These are phyloP conservation scores for Allium cepa DNA, from an alignment of 106 monocot species.

Conservation along the genomic window DNA sequence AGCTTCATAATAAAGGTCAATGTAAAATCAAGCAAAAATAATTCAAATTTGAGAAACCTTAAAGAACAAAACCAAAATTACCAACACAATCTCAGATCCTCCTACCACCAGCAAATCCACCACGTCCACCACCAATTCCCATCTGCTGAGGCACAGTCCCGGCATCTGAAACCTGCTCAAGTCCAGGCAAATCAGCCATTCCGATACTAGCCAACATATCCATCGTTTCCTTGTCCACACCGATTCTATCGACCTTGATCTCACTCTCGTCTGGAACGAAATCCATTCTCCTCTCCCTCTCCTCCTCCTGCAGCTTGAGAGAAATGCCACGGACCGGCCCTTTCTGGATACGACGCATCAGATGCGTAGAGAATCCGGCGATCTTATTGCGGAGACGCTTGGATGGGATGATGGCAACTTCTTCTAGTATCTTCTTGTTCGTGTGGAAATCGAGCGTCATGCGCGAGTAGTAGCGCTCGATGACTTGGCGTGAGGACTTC, in stretches of 20 bases:
- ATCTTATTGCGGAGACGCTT: slow-evolving; percentile 30
- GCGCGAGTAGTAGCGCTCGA: slow-evolving; percentile 23
- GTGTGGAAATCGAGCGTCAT: slow-evolving; percentile 31
- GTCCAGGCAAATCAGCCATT: slow-evolving; percentile 17
- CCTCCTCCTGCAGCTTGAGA: slow-evolving; percentile 26
- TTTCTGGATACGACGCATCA: slow-evolving; percentile 23
- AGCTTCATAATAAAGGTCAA: neutral
- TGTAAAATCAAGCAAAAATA: neutral
- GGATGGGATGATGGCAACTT: slow-evolving; percentile 23
- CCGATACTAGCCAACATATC: slow-evolving; percentile 22
- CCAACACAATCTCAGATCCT: neutral
- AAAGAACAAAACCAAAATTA: neutral
- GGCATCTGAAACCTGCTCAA: slow-evolving; percentile 5
- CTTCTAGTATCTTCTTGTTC: slow-evolving; percentile 21
- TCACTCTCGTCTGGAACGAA: slow-evolving; percentile 17
- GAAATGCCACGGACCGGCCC: slow-evolving; percentile 20
- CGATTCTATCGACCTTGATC: slow-evolving; percentile 18
- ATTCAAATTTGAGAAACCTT: neutral
- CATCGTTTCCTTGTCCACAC: slow-evolving; percentile 15
- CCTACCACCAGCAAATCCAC: neutral
- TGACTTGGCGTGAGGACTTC: slow-evolving; percentile 19
- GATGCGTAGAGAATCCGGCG: slow-evolving; percentile 25
- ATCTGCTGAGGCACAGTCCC: neutral
- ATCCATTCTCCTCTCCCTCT: slow-evolving; percentile 23
- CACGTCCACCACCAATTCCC: neutral